Percentiles rank a stretch among this genome's conserved stretches.
Conservation (phyloP, 2,329 filamentous ascomycete genomes). For the Ploettnerulaceae sp. region DNA sequence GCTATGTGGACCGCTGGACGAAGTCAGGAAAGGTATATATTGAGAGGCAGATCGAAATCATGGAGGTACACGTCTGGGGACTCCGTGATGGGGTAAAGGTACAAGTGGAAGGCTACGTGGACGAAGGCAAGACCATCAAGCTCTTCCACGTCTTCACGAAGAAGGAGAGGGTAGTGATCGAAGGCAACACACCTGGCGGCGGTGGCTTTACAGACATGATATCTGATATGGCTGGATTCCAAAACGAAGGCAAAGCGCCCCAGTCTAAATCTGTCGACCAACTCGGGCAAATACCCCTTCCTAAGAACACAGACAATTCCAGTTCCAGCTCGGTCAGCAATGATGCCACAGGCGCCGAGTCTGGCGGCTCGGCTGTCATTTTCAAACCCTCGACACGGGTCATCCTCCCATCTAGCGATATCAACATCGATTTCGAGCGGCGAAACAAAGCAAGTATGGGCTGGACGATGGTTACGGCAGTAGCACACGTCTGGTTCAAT, state of each 20-base stretch:
- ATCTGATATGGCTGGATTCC: slow-evolving; percentile 46
- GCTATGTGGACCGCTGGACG: slow-evolving; percentile 86
- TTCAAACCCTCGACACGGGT: slow-evolving; percentile 68
- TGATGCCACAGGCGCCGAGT: slow-evolving; percentile 39
- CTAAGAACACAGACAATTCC: neutral
- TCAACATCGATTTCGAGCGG: slow-evolving; percentile 86
- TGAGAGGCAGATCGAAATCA: slow-evolving; percentile 75
- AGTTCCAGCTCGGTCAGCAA: slow-evolving; percentile 19
- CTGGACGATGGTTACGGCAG: slow-evolving; percentile 83
- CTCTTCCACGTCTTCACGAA: slow-evolving; percentile 74
- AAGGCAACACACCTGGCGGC: slow-evolving; percentile 49
- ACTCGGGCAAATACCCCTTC: neutral
- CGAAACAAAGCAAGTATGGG: slow-evolving; percentile 75
- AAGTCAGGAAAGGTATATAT: slow-evolving; percentile 70
- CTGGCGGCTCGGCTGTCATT: slow-evolving; percentile 68
- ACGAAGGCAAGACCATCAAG: slow-evolving; percentile 86
- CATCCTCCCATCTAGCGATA: slow-evolving; percentile 71
- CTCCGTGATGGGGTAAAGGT: slow-evolving; percentile 84
- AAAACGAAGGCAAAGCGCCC: slow-evolving; percentile 24
- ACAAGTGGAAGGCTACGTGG: slow-evolving; percentile 74
- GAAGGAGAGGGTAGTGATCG: slow-evolving; percentile 65
- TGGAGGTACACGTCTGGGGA: slow-evolving; percentile 89
- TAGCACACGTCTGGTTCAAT: slow-evolving; percentile 98
- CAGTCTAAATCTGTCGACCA: slow-evolving; percentile 16
- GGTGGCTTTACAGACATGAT: slow-evolving; percentile 47